Evolutionary conservation across 352 stramenopile genomes (phyloP), one percentile per base, ranked within the genome.

Genomic region (Salisapilia sapeloensis): DNA sequence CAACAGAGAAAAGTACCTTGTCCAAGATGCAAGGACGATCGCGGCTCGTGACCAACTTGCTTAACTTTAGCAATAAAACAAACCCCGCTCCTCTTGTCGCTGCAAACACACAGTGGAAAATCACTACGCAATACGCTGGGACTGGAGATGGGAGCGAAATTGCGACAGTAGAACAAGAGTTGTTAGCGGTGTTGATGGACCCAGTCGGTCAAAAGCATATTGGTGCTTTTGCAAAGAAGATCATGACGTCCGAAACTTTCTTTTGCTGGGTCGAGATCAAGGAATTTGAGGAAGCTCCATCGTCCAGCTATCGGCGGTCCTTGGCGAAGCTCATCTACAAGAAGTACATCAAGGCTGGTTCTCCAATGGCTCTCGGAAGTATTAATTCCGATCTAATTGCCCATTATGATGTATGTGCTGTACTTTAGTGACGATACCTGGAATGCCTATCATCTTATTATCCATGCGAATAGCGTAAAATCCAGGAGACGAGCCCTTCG

Each of bases 221-320:
- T 35, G 65, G 71, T 19, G 46, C 52, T 9, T 84, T 67, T 32
- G 72, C 71, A 27, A 84, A 89, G 48, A 82, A 82, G 48, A 85
- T 85, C 34, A 46, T 82, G 46, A 82, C 66, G 7, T 59, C 69
- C 33, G 72, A 89, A 50, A 78, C 71, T 7, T 82, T 89, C 28
- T 84, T 82, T 42, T 82, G 71, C 50, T 89, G 72, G 72, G 67
- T 89, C 24, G 65, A 85, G 47, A 79, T 85, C 49, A 77, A 82
- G 33, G 69, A 89, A 34, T 89, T 82, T 44, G 55, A 54, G 14
- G 64, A 83, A 13, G 60, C 71, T 2, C 67, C 69, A 24, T 76
- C 61, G 0, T 36, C 58, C 9, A 64, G 65, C 2, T 82, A 83
- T 37, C 63, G 71, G 30, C 67, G 76, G 32, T 77, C 56, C 6